Conservation (phyloP, 2,329 filamentous ascomycete species). For the Aspergillus texensis region DNA sequence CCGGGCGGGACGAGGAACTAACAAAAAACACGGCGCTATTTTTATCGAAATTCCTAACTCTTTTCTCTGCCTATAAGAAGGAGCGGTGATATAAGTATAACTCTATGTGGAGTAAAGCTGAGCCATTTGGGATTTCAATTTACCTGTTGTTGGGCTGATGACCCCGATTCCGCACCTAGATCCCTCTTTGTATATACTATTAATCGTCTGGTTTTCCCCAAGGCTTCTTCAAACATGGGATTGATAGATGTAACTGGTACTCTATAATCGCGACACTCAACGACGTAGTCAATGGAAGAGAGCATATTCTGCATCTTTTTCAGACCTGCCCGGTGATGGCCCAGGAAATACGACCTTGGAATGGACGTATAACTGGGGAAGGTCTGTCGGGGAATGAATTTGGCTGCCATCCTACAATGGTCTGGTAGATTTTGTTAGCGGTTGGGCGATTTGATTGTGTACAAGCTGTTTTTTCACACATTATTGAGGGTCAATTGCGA, state of each 20-base stretch:
- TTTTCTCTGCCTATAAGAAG: constrained; percentile 32
- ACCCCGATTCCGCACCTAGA: constrained; percentile 57
- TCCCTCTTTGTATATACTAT: constrained; percentile 92
- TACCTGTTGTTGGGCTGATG: constrained; percentile 45
- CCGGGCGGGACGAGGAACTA: constrained; percentile 33
- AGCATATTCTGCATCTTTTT: constrained; percentile 80
- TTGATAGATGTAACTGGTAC: constrained; percentile 89
- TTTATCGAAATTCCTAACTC: constrained; percentile 37
- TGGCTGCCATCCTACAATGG: constrained; percentile 27
- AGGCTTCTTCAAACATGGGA: constrained; percentile 77
- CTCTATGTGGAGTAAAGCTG: neutral
- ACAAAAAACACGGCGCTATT: constrained; percentile 40
- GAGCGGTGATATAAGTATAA: neutral
- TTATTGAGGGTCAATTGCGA: neutral
- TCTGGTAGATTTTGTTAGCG: neutral
- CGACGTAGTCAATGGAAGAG: constrained; percentile 78
- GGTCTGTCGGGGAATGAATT: constrained; percentile 71
- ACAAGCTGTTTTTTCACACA: constrained; percentile 3
- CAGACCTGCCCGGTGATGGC: constrained; percentile 84
- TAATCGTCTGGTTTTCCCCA: constrained; percentile 73
- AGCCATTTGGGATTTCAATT: constrained; percentile 13
- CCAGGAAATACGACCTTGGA: constrained; percentile 88
- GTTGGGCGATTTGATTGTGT: constrained; percentile 1
- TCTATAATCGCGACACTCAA: constrained; percentile 94
- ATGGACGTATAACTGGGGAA: constrained; percentile 77